A percentile compares a stretch with the other conserved stretches of the same genome.
phyloP scores from a whole-genome alignment of 257 asterid species.

The Handroanthus guayacan region DNA sequence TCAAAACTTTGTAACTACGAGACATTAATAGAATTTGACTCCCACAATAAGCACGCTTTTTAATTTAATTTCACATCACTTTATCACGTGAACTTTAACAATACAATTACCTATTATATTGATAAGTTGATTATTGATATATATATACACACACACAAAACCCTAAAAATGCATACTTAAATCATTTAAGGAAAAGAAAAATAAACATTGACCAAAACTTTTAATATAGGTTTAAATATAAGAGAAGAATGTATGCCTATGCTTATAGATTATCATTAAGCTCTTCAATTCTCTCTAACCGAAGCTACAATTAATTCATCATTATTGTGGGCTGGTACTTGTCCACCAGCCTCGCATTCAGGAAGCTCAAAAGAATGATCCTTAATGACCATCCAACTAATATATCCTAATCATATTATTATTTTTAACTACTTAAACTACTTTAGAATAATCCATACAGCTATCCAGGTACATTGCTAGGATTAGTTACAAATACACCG shows the following conservation, averaged over 20 bases:
- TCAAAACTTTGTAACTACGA: no score
- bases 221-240: background rate
- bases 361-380: background rate
- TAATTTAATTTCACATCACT: background rate
- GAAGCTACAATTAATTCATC: constrained; percentile 17
- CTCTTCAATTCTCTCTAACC: constrained; percentile 42
- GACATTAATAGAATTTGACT: no score
- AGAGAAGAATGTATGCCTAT: background rate
- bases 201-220: background rate
- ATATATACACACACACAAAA: no score
- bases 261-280: background rate
- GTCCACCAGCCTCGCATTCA: background rate
- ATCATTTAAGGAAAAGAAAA: no score
- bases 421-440: constrained; percentile 2
- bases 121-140: background rate
- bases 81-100: background rate
- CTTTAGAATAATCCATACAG: constrained; percentile 25
- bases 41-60: background rate
- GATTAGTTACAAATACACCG: constrained; percentile 38
- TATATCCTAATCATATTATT: background rate
- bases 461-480: constrained; percentile 31
- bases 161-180: no score
- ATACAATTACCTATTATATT: background rate
- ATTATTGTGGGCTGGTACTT: constrained; percentile 1
- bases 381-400: constrained; percentile 14